Evolutionary conservation across 495 filamentous ascomycete species (phyloP).

Genomic region (Xylaria castorea): DNA sequence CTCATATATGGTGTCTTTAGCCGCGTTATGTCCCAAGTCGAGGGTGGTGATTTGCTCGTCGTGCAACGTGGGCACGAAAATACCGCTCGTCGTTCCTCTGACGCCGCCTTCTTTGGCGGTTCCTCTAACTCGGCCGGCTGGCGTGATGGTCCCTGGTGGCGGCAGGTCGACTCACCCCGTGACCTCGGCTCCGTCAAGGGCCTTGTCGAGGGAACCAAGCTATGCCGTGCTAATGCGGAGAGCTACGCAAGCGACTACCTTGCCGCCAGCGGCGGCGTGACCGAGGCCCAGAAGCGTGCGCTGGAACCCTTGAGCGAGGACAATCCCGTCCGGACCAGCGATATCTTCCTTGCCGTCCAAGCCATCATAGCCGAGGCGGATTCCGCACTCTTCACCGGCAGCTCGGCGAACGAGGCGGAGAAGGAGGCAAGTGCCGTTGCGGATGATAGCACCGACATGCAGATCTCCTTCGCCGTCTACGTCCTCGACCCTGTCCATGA

Average conservation of each 20-base stretch:
- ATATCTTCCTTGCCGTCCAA: conserved; percentile 95
- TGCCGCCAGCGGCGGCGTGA: conserved; percentile 75
- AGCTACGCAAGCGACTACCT: conserved; percentile 86
- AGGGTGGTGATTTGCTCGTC: conserved; percentile 96
- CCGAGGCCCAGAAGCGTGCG: conserved; percentile 77
- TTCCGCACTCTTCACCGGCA: conserved; percentile 69
- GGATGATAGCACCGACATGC: conserved; percentile 57
- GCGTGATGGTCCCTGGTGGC: conserved; percentile 97
- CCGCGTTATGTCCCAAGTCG: conserved; percentile 97
- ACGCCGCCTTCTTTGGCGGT: conserved; percentile 63
- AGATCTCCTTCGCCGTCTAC: conserved; percentile 86
- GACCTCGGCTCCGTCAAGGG: conserved; percentile 83
- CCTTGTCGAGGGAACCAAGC: conserved; percentile 84
- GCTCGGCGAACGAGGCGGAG: conserved; percentile 52
- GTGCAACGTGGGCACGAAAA: conserved; percentile 91
- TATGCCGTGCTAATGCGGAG: conserved; percentile 86
- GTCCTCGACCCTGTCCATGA: conserved; percentile 92
- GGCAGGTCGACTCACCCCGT: conserved; percentile 70
- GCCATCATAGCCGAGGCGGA: conserved; percentile 71
- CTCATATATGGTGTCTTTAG: conserved; percentile 93
- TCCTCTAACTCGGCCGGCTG: conserved; percentile 64
- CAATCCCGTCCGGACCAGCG: conserved; percentile 88
- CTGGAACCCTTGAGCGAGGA: conserved; percentile 75
- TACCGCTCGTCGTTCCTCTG: conserved; percentile 68
- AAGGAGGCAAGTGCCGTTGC: conserved; percentile 59